A percentile compares a stretch with the other conserved stretches of the same genome.
Conservation (phyloP, 805 yeast species). For the Cephaloascus albidus region DNA sequence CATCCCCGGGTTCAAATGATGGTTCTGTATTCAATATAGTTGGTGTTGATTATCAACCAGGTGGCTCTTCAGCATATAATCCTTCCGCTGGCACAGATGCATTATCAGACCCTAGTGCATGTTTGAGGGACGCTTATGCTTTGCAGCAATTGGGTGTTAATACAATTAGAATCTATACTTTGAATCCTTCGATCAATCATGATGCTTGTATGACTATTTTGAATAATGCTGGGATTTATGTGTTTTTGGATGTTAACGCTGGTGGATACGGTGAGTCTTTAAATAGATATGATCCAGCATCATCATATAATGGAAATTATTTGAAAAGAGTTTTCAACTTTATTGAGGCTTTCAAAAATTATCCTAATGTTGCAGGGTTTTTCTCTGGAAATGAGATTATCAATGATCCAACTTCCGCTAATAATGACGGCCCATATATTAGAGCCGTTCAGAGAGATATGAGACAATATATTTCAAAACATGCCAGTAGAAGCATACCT, state of each 20-base stretch:
- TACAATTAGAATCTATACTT: slow-evolving; percentile 74
- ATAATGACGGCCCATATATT: slow-evolving; percentile 63
- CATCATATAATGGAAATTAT: slow-evolving; percentile 63
- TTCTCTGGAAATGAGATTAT: slow-evolving; percentile 89
- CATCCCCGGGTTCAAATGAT: slow-evolving; percentile 28
- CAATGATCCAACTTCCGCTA: slow-evolving; percentile 59
- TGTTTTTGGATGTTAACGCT: slow-evolving; percentile 75
- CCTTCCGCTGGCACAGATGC: slow-evolving; percentile 41
- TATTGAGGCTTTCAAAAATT: slow-evolving; percentile 74
- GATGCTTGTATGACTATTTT: slow-evolving; percentile 88
- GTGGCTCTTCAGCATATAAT: slow-evolving; percentile 69
- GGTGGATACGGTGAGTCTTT: slow-evolving; percentile 61
- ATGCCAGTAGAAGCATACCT: slow-evolving; percentile 70
- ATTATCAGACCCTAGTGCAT: slow-evolving; percentile 55
- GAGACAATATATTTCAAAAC: slow-evolving; percentile 66
- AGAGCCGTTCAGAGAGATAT: slow-evolving; percentile 91
- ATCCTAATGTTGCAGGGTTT: slow-evolving; percentile 81
- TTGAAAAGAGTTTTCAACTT: slow-evolving; percentile 75
- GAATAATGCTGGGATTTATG: slow-evolving; percentile 87
- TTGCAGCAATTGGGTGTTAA: slow-evolving; percentile 78
- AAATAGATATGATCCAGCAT: slow-evolving; percentile 59
- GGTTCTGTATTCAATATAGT: slow-evolving; percentile 67
- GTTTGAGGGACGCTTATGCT: slow-evolving; percentile 73
- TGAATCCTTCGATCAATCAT: slow-evolving; percentile 78
- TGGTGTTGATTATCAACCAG: slow-evolving; percentile 91